phyloP scores from a whole-genome alignment of 805 yeast species.

The Kluyveromyces nonfermentans region DNA sequence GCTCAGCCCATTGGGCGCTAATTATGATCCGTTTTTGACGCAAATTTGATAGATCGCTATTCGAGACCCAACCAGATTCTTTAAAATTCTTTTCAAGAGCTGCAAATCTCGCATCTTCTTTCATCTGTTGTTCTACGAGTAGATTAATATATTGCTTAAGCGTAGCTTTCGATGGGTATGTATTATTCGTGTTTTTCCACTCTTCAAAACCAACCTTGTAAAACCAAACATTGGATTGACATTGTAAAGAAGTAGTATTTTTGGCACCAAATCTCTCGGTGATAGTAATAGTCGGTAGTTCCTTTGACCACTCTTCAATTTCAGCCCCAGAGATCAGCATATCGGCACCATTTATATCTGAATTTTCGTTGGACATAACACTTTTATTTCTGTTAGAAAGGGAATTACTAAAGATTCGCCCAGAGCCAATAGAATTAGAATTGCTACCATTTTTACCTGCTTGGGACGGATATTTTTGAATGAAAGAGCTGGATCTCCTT shows the following conservation, averaged over 20 bases:
- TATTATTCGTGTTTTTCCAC: neutral
- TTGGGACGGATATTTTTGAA: neutral
- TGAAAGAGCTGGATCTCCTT: conserved; percentile 1
- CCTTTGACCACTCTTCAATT: conserved; percentile 14
- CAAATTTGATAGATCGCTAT: conserved; percentile 16
- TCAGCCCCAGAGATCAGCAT: conserved; percentile 5
- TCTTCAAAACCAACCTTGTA: conserved; percentile 12
- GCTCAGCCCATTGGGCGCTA: conserved; percentile 27
- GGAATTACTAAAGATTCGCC: neutral
- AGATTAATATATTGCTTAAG: conserved; percentile 19
- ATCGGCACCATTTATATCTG: conserved; percentile 1
- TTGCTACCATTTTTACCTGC: conserved; percentile 1
- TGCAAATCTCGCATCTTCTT: conserved; percentile 23
- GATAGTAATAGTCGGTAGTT: conserved; percentile 18
- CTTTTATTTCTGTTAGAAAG: conserved; percentile 1
- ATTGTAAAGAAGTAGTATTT: conserved; percentile 11
- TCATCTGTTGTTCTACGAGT: conserved; percentile 18
- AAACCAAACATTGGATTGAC: conserved; percentile 17
- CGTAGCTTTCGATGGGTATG: conserved; percentile 12
- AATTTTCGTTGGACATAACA: conserved; percentile 6
- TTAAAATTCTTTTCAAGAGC: conserved; percentile 17
- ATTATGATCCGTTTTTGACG: conserved; percentile 20
- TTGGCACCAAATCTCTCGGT: conserved; percentile 16
- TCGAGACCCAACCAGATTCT: conserved; percentile 25
- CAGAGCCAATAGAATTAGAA: neutral